Percentiles rank a stretch among this genome's conserved stretches.
phyloP scores from a whole-genome alignment of 805 yeast genomes.

The Kuraishia cidri region DNA sequence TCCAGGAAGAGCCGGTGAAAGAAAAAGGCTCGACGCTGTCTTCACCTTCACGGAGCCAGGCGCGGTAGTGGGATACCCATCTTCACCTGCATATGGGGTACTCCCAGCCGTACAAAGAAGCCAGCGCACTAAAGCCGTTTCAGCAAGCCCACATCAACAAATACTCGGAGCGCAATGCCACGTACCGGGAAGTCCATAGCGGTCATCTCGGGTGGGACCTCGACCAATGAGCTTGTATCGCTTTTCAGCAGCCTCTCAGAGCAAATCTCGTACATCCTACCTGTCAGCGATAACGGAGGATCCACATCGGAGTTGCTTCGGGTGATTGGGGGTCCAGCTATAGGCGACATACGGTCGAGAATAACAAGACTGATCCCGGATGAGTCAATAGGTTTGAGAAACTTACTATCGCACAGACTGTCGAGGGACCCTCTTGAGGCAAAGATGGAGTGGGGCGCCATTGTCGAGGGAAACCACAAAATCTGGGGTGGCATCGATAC shows the following conservation, averaged over 20 bases:
- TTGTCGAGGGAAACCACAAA: conserved; percentile 72
- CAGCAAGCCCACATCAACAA: too few species aligned
- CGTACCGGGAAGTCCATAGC: conserved; percentile 10
- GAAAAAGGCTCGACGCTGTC: background rate
- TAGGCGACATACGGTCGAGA: conserved; percentile 85
- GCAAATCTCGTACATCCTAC: conserved; percentile 60
- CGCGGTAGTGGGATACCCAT: too few species aligned
- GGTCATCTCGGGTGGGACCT: conserved; percentile 75
- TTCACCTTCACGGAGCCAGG: too few species aligned
- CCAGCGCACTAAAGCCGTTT: too few species aligned
- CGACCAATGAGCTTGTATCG: conserved; percentile 70
- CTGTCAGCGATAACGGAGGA: conserved; percentile 91
- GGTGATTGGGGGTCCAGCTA: conserved; percentile 90
- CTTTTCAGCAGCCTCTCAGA: conserved; percentile 37
- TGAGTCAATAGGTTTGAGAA: conserved; percentile 24
- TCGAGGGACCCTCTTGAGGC: conserved; percentile 42
- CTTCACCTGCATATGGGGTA: too few species aligned
- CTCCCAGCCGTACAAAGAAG: too few species aligned
- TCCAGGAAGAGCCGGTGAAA: too few species aligned
- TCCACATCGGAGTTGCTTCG: conserved; percentile 84
- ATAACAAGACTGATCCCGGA: conserved; percentile 65
- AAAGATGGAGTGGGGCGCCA: conserved; percentile 60
- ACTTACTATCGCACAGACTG: conserved; percentile 39
- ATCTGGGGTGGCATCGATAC: conserved; percentile 57
- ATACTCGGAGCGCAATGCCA: too few species aligned